These are phyloP conservation scores for Collariella sp. DNA, from an alignment of 495 filamentous ascomycete species.

Conservation along the genomic window DNA sequence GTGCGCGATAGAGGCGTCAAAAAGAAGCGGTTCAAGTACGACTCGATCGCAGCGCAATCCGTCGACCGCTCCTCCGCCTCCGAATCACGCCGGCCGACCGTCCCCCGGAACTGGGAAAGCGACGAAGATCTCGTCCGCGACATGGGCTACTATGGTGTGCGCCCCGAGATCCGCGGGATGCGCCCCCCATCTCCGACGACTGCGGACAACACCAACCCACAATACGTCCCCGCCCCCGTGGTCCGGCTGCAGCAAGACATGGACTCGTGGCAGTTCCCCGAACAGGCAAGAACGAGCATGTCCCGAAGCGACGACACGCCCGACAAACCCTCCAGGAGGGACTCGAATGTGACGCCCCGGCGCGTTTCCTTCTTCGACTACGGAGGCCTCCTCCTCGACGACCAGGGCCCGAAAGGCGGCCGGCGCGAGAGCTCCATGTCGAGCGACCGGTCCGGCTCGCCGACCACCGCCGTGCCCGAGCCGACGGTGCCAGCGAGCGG, in stretches of 20 bases:
- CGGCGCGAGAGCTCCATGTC: conserved; percentile 31
- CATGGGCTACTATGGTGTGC: conserved; percentile 57
- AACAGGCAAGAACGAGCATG: conserved; percentile 15
- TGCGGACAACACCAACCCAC: neutral
- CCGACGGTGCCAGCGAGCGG: conserved; percentile 27
- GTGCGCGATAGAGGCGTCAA: conserved; percentile 71
- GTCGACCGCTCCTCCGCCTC: conserved; percentile 38
- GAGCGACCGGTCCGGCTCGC: conserved; percentile 19
- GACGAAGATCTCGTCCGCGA: conserved; percentile 72
- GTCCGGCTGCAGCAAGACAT: conserved; percentile 22
- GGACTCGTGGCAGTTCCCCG: conserved; percentile 35
- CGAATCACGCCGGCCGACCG: conserved; percentile 37
- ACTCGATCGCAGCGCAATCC: conserved; percentile 36
- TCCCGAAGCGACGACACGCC: conserved; percentile 29
- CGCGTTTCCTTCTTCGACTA: conserved; percentile 63
- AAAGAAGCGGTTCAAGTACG: conserved; percentile 63
- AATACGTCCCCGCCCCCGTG: conserved; percentile 28
- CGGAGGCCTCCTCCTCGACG: conserved; percentile 54
- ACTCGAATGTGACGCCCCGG: conserved; percentile 36
- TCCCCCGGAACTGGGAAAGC: conserved; percentile 65
- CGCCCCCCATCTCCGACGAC: conserved; percentile 19
- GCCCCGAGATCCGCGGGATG: conserved; percentile 46
- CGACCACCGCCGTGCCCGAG: conserved; percentile 23
- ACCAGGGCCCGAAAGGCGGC: conserved; percentile 20
- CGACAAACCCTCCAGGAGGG: conserved; percentile 24